phyloP scores from a whole-genome alignment of 805 yeast species.

The Yamadazyma takamatsuzukensis region DNA sequence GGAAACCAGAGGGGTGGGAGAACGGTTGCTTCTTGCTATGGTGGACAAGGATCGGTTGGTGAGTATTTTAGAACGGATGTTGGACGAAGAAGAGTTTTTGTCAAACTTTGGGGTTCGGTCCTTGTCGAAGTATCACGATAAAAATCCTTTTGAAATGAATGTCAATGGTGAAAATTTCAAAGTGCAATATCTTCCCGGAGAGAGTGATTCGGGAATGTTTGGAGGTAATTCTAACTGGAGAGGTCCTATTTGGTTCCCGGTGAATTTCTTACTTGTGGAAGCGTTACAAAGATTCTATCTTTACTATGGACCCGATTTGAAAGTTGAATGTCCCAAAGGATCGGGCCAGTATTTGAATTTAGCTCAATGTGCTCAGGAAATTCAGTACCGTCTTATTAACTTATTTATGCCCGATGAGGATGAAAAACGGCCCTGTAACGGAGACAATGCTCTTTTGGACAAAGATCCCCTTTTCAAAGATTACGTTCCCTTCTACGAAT shows the following conservation, averaged over 20 bases:
- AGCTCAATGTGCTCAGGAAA: slow-evolving; percentile 87
- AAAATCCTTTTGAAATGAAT: slow-evolving; percentile 79
- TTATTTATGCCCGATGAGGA: slow-evolving; percentile 66
- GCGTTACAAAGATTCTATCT: slow-evolving; percentile 81
- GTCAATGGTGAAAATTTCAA: slow-evolving; percentile 71
- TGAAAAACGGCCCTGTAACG: slow-evolving; percentile 75
- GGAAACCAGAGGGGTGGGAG: slow-evolving; percentile 76
- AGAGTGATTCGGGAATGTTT: slow-evolving; percentile 87
- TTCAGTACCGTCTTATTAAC: slow-evolving; percentile 80
- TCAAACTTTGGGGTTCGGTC: slow-evolving; percentile 86
- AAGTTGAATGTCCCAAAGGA: slow-evolving; percentile 84
- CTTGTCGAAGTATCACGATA: slow-evolving; percentile 77
- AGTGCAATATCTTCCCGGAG: slow-evolving; percentile 80
- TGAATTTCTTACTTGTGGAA: slow-evolving; percentile 80
- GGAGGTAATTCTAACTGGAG: slow-evolving; percentile 98
- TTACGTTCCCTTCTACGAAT: slow-evolving; percentile 76
- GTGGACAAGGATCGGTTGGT: slow-evolving; percentile 76
- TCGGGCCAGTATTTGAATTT: slow-evolving; percentile 72
- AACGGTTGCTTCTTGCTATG: slow-evolving; percentile 71
- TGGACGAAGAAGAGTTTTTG: slow-evolving; percentile 82
- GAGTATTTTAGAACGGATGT: slow-evolving; percentile 72
- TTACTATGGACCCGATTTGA: slow-evolving; percentile 82
- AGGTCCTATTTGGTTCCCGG: slow-evolving; percentile 97
- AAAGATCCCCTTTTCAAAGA: slow-evolving; percentile 72
- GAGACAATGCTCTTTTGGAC: slow-evolving; percentile 51